A percentile compares a stretch with the other conserved stretches of the same genome.
phyloP scores from a whole-genome alignment of 805 yeast species.

The Nakazawaea ambrosiae region DNA sequence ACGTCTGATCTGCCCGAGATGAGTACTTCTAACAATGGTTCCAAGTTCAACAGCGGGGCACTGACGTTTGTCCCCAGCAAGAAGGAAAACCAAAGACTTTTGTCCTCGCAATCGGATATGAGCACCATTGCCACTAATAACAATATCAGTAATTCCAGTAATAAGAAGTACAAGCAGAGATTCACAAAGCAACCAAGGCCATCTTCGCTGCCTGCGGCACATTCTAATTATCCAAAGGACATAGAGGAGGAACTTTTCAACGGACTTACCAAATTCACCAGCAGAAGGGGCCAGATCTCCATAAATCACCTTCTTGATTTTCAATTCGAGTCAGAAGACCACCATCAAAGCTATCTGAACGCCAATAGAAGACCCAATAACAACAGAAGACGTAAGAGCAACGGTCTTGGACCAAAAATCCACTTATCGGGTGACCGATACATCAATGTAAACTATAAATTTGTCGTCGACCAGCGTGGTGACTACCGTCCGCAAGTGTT shows the following conservation, averaged over 20 bases:
- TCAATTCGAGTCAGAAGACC: constrained; percentile 24
- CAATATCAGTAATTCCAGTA: neutral
- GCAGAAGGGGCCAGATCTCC: constrained; percentile 10
- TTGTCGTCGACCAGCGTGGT: constrained; percentile 63
- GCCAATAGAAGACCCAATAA: constrained; percentile 13
- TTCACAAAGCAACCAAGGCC: neutral
- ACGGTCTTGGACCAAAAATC: constrained; percentile 26
- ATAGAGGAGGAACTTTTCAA: constrained; percentile 5
- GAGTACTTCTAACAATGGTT: too few species aligned
- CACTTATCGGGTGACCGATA: constrained; percentile 58
- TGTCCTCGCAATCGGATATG: neutral
- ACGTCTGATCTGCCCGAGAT: neutral
- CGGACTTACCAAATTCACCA: constrained; percentile 5
- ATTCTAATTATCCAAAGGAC: neutral
- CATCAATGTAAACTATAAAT: constrained; percentile 78
- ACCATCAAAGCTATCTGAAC: constrained; percentile 14
- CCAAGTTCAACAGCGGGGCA: constrained; percentile 2
- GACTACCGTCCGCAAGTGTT: constrained; percentile 49
- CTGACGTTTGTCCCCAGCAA: constrained; percentile 5
- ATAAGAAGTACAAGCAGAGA: neutral
- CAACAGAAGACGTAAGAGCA: constrained; percentile 20
- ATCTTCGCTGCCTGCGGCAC: neutral
- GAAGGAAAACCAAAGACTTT: too few species aligned
- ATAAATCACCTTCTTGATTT: constrained; percentile 65
- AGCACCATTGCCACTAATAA: neutral